Evolutionary conservation across 208 protist genomes (phyloP).

Genomic region (Trichomonas vaginalis): DNA sequence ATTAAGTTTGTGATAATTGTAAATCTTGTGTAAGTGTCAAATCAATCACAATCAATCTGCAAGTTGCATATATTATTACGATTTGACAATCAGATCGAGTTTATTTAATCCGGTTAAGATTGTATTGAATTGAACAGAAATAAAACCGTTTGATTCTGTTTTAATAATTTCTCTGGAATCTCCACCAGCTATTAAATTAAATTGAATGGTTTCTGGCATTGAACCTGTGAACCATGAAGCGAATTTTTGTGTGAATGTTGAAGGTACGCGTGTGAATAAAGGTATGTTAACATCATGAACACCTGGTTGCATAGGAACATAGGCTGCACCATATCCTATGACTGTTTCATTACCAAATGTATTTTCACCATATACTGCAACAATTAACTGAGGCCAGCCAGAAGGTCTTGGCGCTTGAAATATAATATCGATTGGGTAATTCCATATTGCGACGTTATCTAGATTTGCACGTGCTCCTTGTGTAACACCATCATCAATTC

Average conservation of each 20-base stretch:
- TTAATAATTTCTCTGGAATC: constrained; percentile 14
- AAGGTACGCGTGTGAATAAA: not conserved
- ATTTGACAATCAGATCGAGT: not conserved
- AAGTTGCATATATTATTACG: not conserved
- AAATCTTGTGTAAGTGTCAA: too few species aligned
- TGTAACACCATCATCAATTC: not conserved
- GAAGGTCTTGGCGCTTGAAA: constrained; percentile 18
- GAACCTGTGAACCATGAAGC: not conserved
- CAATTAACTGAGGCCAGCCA: constrained; percentile 24
- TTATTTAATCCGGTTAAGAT: constrained; percentile 1
- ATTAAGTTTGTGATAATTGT: too few species aligned
- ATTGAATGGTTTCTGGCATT: not conserved
- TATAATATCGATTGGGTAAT: constrained; percentile 25
- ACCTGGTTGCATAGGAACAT: constrained; percentile 20
- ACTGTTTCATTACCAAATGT: constrained; percentile 26
- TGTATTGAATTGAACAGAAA: not conserved
- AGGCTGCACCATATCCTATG: constrained; percentile 21
- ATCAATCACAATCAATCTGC: not conserved
- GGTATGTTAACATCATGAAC: not conserved
- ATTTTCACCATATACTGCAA: constrained; percentile 24
- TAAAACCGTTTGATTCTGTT: not conserved
- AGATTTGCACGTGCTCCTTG: not conserved
- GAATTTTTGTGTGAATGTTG: not conserved
- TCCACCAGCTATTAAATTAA: not conserved
- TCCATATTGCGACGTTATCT: not conserved